phyloP scores from a whole-genome alignment of 768 basidiomycete species.

The Lentinus tigrinus region DNA sequence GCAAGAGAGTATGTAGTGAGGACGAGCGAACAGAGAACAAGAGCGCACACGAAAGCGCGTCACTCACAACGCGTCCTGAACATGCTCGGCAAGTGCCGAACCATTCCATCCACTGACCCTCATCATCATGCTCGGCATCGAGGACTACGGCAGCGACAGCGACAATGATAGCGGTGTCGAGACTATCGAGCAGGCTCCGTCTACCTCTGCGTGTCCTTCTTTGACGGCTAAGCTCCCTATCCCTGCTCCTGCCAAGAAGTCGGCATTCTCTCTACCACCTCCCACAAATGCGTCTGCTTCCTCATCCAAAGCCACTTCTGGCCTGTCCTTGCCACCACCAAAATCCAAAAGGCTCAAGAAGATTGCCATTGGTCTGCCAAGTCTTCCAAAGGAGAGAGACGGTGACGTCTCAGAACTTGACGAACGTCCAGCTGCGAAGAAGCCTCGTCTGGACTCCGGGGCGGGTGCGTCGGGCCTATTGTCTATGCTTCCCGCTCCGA shows the following conservation, averaged over 20 bases:
- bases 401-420: slow-evolving; percentile 36
- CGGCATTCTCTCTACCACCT: slow-evolving; percentile 36
- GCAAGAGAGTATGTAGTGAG: background rate
- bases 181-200: slow-evolving; percentile 1
- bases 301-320: slow-evolving; percentile 23
- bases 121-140: slow-evolving; percentile 66
- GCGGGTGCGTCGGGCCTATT: slow-evolving; percentile 65
- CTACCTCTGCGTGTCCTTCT: slow-evolving; percentile 10
- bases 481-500: slow-evolving; percentile 76
- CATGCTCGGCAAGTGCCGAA: slow-evolving; percentile 15
- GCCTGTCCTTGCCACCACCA: slow-evolving; percentile 34
- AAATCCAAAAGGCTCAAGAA: slow-evolving; percentile 59
- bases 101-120: slow-evolving; percentile 1
- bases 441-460: slow-evolving; percentile 46
- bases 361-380: slow-evolving; percentile 59
- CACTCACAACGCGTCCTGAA: slow-evolving; percentile 21
- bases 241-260: slow-evolving; percentile 30
- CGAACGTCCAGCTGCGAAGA: slow-evolving; percentile 55
- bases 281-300: slow-evolving; percentile 21
- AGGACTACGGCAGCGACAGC: slow-evolving; percentile 73
- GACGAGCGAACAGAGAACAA: background rate
- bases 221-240: slow-evolving; percentile 22
- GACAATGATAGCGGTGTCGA: slow-evolving; percentile 50
- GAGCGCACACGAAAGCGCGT: slow-evolving; percentile 14
- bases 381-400: slow-evolving; percentile 38